Percentiles rank a stretch among this genome's conserved stretches.
Conservation (phyloP, 148 eudicot genomes). For the Dysphania ambrosioides region DNA sequence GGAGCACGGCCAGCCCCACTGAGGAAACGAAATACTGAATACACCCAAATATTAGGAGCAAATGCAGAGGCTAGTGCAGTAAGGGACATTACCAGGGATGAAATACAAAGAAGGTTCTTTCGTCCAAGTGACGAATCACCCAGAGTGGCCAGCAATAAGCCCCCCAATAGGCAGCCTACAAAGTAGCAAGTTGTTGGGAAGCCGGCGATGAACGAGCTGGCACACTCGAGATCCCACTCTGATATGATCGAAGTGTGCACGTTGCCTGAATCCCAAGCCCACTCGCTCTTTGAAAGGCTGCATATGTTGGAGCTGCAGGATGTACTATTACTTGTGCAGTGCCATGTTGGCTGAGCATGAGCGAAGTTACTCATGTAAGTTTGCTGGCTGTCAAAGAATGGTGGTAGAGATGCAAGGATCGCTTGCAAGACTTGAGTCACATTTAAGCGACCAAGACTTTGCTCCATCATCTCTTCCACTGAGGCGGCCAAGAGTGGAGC, state of each 20-base stretch:
- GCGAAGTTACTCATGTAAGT: constrained; percentile 14
- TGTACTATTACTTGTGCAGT: background rate
- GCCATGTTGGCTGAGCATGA: constrained; percentile 18
- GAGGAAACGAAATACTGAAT: constrained; percentile 11
- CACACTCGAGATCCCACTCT: constrained; percentile 23
- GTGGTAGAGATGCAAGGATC: background rate
- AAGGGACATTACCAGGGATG: constrained; percentile 5
- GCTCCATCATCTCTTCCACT: constrained; percentile 14
- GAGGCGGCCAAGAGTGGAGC: background rate
- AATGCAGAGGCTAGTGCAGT: constrained; percentile 14
- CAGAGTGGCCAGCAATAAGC: constrained; percentile 4
- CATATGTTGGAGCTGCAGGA: constrained; percentile 9
- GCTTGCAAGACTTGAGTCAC: constrained; percentile 2
- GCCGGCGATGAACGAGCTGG: constrained; percentile 3
- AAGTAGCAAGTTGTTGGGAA: constrained; percentile 22
- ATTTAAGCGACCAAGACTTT: constrained; percentile 3
- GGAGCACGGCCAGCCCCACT: constrained; percentile 20
- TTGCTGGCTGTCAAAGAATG: constrained; percentile 12
- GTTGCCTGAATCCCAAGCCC: constrained; percentile 10
- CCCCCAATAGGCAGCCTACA: constrained; percentile 15
- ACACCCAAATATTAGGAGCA: constrained; percentile 18
- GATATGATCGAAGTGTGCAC: constrained; percentile 18
- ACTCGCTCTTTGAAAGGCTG: constrained; percentile 3
- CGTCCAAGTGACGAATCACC: constrained; percentile 20
- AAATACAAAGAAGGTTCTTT: constrained; percentile 10